Evolutionary conservation across 2,329 filamentous ascomycete genomes (phyloP).

Genomic region (Paecilomyces sp.): DNA sequence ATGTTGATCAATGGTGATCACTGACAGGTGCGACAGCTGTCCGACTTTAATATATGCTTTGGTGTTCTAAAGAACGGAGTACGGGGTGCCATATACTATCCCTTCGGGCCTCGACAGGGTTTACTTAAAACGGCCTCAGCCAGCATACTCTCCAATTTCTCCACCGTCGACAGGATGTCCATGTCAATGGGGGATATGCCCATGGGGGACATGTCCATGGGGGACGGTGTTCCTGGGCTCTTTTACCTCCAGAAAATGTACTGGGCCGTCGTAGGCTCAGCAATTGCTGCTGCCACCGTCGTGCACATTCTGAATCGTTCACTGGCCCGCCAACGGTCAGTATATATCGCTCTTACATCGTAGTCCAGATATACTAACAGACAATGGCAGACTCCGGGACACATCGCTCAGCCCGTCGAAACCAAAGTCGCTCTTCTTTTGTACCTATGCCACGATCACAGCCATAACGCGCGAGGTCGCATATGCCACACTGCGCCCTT

Average conservation of each 20-base stretch:
- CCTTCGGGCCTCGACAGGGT: neutral
- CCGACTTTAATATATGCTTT: neutral
- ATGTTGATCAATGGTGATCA: neutral
- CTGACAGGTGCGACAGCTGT: neutral
- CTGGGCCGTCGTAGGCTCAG: slow-evolving; percentile 42
- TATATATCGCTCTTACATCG: neutral
- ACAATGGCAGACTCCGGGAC: slow-evolving; percentile 37
- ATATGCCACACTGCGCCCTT: slow-evolving; percentile 36
- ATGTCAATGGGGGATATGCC: slow-evolving; percentile 19
- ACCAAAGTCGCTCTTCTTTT: slow-evolving; percentile 44
- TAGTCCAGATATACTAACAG: neutral
- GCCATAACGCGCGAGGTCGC: slow-evolving; percentile 49
- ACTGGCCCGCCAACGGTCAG: slow-evolving; percentile 44
- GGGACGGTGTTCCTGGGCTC: slow-evolving; percentile 36
- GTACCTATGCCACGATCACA: slow-evolving; percentile 45
- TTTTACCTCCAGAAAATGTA: slow-evolving; percentile 46
- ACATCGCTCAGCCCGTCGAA: slow-evolving; percentile 42
- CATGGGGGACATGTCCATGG: slow-evolving; percentile 36
- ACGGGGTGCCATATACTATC: neutral
- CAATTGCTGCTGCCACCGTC: slow-evolving; percentile 25
- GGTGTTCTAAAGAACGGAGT: neutral
- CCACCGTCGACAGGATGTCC: slow-evolving; percentile 9
- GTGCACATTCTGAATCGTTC: slow-evolving; percentile 40
- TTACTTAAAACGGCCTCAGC: neutral
- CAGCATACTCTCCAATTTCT: neutral